A percentile compares a stretch with the other conserved stretches of the same genome.
These are phyloP conservation scores for Sonneratia alba DNA, from an alignment of 345 rosid genomes.

Conservation along the genomic window DNA sequence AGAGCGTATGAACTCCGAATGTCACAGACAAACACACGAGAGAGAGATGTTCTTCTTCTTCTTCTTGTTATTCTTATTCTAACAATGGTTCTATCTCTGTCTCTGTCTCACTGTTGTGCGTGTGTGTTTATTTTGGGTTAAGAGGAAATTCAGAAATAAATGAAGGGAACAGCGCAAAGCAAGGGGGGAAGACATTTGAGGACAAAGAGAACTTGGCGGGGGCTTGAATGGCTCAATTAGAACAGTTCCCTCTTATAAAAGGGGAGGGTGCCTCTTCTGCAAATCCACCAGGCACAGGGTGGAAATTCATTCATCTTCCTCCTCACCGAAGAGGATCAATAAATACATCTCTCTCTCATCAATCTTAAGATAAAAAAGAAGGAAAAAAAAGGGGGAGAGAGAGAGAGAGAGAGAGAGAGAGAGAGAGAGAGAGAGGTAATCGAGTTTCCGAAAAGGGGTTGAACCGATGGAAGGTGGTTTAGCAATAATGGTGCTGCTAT, in stretches of 20 bases:
- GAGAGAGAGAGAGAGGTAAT: background rate
- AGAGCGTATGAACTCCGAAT: too few species aligned
- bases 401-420: too few species aligned
- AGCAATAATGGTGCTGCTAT: constrained; percentile 2
- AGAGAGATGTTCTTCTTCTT: background rate
- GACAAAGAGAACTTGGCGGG: constrained; percentile 8
- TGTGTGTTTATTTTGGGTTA: background rate
- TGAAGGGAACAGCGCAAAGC: constrained; percentile 7
- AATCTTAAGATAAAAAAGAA: background rate
- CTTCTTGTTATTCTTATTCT: too few species aligned
- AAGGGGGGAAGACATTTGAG: background rate
- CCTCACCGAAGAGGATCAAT: background rate
- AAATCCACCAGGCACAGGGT: background rate
- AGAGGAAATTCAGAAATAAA: background rate
- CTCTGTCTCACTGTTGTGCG: background rate
- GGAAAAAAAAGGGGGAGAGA: background rate
- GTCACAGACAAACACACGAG: background rate
- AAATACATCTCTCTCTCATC: background rate
- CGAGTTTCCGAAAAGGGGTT: background rate
- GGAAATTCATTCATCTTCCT: constrained; percentile 1
- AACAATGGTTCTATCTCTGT: background rate
- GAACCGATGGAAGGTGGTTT: constrained; percentile 2
- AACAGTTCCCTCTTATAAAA: background rate
- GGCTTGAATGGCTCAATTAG: background rate
- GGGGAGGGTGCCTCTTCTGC: background rate